Conservation (phyloP, 177 flowering plant species). For the Tripterygium wilfordii region DNA sequence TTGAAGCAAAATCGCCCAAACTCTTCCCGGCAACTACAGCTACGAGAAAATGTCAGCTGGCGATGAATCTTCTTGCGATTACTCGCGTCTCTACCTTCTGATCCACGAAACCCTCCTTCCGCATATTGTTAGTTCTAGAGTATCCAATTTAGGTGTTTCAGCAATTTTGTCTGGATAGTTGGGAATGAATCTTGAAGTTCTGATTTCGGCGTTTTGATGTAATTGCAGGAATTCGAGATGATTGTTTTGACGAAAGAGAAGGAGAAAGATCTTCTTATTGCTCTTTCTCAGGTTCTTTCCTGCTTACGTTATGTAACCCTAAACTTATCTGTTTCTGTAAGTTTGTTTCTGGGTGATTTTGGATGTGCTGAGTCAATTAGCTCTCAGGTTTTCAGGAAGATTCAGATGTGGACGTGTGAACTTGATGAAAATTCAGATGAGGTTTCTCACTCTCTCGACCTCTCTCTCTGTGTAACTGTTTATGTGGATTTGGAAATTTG, state of each 20-base stretch:
- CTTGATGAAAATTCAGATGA: slow-evolving; percentile 13
- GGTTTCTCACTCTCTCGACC: slow-evolving; percentile 10
- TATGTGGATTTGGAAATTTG: neutral
- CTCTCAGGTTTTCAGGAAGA: slow-evolving; percentile 43
- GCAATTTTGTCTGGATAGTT: too few relatives aligned
- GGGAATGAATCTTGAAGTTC: too few relatives aligned
- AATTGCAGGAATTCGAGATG: slow-evolving; percentile 22
- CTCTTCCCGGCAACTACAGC: too few relatives aligned
- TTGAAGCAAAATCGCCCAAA: too few relatives aligned
- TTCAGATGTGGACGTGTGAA: slow-evolving; percentile 35
- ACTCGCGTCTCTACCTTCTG: slow-evolving; percentile 37
- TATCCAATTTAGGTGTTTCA: neutral
- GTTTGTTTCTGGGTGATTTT: neutral
- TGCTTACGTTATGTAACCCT: neutral
- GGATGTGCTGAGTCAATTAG: neutral
- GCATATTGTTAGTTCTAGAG: slow-evolving; percentile 14
- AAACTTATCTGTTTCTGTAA: neutral
- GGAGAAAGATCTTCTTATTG: slow-evolving; percentile 48
- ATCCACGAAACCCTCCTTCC: slow-evolving; percentile 34
- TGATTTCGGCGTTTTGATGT: neutral
- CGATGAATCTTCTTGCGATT: too few relatives aligned
- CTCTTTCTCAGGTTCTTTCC: slow-evolving; percentile 47
- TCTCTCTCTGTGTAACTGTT: neutral
- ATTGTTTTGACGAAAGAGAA: slow-evolving; percentile 20
- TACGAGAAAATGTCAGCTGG: slow-evolving; percentile 8